Conservation (phyloP, 116 monocot genomes). For the Posidonia oceanica region DNA sequence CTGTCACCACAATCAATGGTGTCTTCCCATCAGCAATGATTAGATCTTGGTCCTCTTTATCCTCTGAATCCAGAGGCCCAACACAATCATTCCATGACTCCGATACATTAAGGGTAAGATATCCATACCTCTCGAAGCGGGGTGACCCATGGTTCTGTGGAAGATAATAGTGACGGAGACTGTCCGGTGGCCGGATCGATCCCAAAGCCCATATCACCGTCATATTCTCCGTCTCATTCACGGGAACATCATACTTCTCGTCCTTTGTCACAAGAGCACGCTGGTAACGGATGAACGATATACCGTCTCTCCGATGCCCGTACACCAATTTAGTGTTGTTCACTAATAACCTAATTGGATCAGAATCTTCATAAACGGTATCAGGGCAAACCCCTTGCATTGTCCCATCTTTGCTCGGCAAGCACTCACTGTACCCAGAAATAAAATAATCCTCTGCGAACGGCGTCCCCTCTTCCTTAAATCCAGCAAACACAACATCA, state of each 20-base stretch:
- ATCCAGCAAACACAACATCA: constrained; percentile 47
- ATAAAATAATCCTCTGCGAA: constrained; percentile 82
- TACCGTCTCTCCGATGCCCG: constrained; percentile 76
- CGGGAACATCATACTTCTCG: constrained; percentile 57
- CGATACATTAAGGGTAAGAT: constrained; percentile 53
- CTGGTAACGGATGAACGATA: constrained; percentile 59
- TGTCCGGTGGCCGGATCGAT: constrained; percentile 56
- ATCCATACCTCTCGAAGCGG: constrained; percentile 31
- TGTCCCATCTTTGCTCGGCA: constrained; percentile 47
- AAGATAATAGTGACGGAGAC: constrained; percentile 56
- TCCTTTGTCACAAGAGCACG: constrained; percentile 46
- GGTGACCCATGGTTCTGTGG: constrained; percentile 70
- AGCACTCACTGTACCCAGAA: constrained; percentile 57
- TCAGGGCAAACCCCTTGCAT: constrained; percentile 83
- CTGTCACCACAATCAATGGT: constrained; percentile 47
- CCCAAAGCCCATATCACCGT: constrained; percentile 84
- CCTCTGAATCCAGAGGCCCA: constrained; percentile 73
- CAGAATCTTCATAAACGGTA: constrained; percentile 51
- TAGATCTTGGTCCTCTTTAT: constrained; percentile 82
- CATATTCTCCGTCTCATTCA: constrained; percentile 46
- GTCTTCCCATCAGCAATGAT: constrained; percentile 71
- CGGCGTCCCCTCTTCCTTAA: constrained; percentile 55
- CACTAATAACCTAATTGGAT: constrained; percentile 37
- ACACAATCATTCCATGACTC: constrained; percentile 33
- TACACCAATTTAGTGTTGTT: constrained; percentile 74